Conservation (phyloP, 345 rosid genomes). For the Populus deltoides region DNA sequence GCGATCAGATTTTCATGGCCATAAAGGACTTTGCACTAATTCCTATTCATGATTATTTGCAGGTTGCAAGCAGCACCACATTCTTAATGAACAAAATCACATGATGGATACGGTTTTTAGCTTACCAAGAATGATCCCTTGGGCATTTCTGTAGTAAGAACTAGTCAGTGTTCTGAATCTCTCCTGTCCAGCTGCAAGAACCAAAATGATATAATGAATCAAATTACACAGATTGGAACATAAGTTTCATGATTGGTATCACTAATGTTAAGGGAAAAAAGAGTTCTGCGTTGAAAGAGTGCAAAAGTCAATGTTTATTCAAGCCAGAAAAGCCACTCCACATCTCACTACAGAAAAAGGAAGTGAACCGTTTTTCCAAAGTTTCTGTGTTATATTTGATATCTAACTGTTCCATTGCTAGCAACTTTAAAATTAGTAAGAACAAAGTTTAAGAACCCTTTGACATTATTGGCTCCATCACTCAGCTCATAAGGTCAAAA, state of each 20-base stretch:
- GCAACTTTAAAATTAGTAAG: not conserved
- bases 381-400: not conserved
- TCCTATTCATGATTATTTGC: not conserved
- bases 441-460: not conserved
- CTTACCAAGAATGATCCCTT: slow-evolving; percentile 92
- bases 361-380: not conserved
- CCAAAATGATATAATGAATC: not conserved
- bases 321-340: not conserved
- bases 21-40: not conserved
- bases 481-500: not conserved
- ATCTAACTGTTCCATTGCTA: slow-evolving; percentile 17
- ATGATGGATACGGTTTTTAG: not conserved
- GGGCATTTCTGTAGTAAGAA: slow-evolving; percentile 91
- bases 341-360: not conserved
- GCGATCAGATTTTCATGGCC: not conserved
- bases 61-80: not conserved
- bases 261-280: not conserved
- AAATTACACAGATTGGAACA: not conserved
- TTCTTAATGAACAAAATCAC: slow-evolving; percentile 12
- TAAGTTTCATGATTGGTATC: not conserved
- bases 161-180: slow-evolving; percentile 87
- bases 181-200: slow-evolving; percentile 93
- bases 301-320: not conserved
- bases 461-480: not conserved
- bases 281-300: not conserved